phyloP scores from a whole-genome alignment of 495 filamentous ascomycete species.

The Thozetella sp. region DNA sequence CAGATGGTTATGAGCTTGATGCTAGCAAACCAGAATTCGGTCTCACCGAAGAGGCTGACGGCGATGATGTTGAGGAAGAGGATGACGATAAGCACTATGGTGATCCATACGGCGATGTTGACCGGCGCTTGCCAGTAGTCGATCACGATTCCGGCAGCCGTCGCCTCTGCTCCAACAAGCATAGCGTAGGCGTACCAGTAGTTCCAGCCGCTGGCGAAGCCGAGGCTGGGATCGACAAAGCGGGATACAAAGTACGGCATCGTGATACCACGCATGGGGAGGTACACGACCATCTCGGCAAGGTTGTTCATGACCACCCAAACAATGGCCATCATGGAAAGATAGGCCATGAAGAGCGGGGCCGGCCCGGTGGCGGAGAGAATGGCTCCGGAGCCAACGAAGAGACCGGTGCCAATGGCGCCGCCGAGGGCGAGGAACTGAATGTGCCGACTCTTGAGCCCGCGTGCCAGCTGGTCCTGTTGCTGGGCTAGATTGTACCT shows the following conservation, averaged over 20 bases:
- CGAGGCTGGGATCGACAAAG: constrained; percentile 73
- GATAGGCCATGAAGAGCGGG: constrained; percentile 56
- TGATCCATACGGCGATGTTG: constrained; percentile 61
- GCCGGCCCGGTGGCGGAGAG: constrained; percentile 47
- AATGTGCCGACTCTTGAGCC: constrained; percentile 67
- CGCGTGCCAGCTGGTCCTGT: constrained; percentile 50
- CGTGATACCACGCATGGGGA: constrained; percentile 59
- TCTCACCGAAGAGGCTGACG: constrained; percentile 60
- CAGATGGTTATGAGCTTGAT: constrained; percentile 73
- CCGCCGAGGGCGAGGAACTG: constrained; percentile 76
- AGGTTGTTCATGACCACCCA: constrained; percentile 49
- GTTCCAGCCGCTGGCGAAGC: constrained; percentile 84
- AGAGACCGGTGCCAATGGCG: constrained; percentile 67
- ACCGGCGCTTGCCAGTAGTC: constrained; percentile 56
- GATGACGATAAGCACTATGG: constrained; percentile 46
- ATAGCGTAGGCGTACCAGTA: constrained; percentile 57
- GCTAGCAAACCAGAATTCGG: constrained; percentile 65
- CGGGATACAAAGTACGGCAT: constrained; percentile 70
- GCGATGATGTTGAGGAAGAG: constrained; percentile 47
- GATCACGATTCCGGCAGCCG: constrained; percentile 53
- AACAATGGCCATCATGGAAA: constrained; percentile 41
- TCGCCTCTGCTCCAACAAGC: constrained; percentile 48
- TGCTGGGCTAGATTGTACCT: constrained; percentile 3
- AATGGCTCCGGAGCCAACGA: constrained; percentile 52
- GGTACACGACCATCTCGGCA: constrained; percentile 60